Conservation (phyloP, 192 early-diverging fungal species). For the Endogone sp. region DNA sequence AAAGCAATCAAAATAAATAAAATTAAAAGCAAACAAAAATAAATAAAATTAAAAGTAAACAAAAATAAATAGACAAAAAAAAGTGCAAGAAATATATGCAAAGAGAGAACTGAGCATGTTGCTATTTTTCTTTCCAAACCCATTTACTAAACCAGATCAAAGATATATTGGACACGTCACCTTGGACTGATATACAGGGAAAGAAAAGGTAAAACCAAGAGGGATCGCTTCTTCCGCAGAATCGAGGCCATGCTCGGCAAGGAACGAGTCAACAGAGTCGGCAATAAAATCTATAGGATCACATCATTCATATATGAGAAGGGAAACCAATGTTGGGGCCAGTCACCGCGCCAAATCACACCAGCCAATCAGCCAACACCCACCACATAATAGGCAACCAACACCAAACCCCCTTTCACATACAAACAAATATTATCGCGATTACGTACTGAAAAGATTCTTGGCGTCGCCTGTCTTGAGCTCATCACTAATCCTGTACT, state of each 20-base stretch:
- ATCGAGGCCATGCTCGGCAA: slow-evolving; percentile 36
- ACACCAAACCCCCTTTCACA: background rate
- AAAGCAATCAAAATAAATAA: no score
- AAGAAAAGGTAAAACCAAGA: slow-evolving; percentile 94
- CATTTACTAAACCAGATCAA: no score
- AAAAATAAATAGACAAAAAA: no score
- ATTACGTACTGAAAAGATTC: slow-evolving; percentile 35
- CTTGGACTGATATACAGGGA: slow-evolving; percentile 85
- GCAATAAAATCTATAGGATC: slow-evolving; percentile 76
- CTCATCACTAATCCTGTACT: slow-evolving; percentile 59
- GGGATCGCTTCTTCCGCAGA: slow-evolving; percentile 22
- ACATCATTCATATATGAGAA: background rate
- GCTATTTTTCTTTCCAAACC: no score
- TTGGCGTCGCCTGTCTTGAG: slow-evolving; percentile 54
- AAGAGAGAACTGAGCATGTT: no score
- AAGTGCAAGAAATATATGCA: no score
- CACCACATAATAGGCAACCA: background rate
- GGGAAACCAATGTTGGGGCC: slow-evolving; percentile 15
- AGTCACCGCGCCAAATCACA: background rate
- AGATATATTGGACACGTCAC: slow-evolving; percentile 10
- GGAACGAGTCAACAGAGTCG: slow-evolving; percentile 77
- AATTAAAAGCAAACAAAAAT: no score
- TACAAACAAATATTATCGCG: background rate
- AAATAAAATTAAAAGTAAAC: no score
- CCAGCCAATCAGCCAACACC: no score